Percentiles rank a stretch among this genome's conserved stretches.
These are phyloP conservation scores for Termitomyces sp. DNA, from an alignment of 1,284 basidiomycete genomes.

Conservation along the genomic window DNA sequence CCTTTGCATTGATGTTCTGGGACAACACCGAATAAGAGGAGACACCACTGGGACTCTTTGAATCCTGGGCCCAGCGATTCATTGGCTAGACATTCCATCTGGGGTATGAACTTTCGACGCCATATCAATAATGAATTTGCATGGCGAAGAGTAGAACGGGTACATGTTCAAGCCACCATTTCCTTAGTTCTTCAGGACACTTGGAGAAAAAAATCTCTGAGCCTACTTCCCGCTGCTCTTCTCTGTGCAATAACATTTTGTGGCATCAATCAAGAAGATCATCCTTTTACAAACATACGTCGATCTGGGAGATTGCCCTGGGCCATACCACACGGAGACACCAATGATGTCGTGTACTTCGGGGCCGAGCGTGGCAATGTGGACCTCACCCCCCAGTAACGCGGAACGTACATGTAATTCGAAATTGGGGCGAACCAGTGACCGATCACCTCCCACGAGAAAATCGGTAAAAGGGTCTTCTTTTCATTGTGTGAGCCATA, in stretches of 20 bases:
- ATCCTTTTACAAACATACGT: slow-evolving; percentile 14
- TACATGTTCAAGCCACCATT: slow-evolving; percentile 26
- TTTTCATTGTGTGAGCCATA: slow-evolving; percentile 1
- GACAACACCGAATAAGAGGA: slow-evolving; percentile 22
- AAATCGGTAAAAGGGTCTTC: slow-evolving; percentile 22
- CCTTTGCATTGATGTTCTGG: slow-evolving; percentile 24
- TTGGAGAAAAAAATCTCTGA: slow-evolving; percentile 20
- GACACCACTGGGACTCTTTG: slow-evolving; percentile 21
- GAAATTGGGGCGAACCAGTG: slow-evolving; percentile 15
- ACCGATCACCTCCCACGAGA: slow-evolving; percentile 21
- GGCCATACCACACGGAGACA: slow-evolving; percentile 25
- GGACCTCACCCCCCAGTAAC: slow-evolving; percentile 22
- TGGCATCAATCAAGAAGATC: neutral
- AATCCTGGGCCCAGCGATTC: slow-evolving; percentile 18
- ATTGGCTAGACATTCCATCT: slow-evolving; percentile 13
- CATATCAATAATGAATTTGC: neutral
- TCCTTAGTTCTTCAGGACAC: slow-evolving; percentile 15
- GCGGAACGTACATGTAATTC: slow-evolving; percentile 18
- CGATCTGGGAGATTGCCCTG: slow-evolving; percentile 18
- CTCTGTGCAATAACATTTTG: slow-evolving; percentile 10
- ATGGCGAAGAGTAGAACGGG: neutral
- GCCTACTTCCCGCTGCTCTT: slow-evolving; percentile 22
- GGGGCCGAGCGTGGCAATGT: slow-evolving; percentile 21
- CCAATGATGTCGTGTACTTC: slow-evolving; percentile 22
- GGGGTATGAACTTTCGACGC: slow-evolving; percentile 18